These are phyloP conservation scores for Aquanectria penicillioides DNA, from an alignment of 2,329 filamentous ascomycete genomes.

Conservation along the genomic window DNA sequence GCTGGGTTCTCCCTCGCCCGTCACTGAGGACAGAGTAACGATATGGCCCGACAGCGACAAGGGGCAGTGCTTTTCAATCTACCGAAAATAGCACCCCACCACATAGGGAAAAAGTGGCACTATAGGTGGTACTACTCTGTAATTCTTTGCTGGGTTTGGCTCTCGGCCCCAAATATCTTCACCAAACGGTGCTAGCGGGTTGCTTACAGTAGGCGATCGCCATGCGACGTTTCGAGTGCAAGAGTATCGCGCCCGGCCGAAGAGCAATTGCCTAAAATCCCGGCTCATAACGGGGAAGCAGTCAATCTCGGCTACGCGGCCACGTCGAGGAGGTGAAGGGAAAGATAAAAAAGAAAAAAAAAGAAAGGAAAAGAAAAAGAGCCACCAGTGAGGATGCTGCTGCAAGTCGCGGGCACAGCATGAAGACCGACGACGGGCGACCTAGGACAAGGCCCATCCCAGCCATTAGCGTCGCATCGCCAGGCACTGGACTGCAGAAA, in stretches of 20 bases:
- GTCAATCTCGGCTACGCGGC: slow-evolving; percentile 17
- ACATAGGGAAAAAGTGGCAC: slow-evolving; percentile 20
- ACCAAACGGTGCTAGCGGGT: slow-evolving; percentile 2
- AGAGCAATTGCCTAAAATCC: too few relatives aligned
- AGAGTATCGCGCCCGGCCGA: neutral
- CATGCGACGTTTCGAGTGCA: neutral
- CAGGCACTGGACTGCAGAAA: slow-evolving; percentile 5
- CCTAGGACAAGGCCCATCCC: slow-evolving; percentile 18
- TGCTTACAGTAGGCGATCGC: neutral
- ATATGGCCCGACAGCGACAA: slow-evolving; percentile 8
- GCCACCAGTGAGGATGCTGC: neutral
- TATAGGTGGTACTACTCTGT: slow-evolving; percentile 19
- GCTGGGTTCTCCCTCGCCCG: neutral
- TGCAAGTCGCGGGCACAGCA: slow-evolving; percentile 20
- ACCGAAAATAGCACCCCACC: slow-evolving; percentile 37
- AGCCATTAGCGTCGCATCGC: neutral
- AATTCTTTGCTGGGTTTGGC: slow-evolving; percentile 19
- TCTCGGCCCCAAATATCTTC: slow-evolving; percentile 20
- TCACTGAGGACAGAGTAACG: neutral
- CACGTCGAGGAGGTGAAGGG: neutral
- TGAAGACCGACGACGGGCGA: neutral
- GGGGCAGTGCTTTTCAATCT: slow-evolving; percentile 19
- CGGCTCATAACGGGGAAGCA: too few relatives aligned
- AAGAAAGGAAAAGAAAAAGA: neutral
- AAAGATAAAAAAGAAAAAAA: neutral